Conservation (phyloP, 176 grass and related monocot genomes). For the Hsuehochloa calcarea region DNA sequence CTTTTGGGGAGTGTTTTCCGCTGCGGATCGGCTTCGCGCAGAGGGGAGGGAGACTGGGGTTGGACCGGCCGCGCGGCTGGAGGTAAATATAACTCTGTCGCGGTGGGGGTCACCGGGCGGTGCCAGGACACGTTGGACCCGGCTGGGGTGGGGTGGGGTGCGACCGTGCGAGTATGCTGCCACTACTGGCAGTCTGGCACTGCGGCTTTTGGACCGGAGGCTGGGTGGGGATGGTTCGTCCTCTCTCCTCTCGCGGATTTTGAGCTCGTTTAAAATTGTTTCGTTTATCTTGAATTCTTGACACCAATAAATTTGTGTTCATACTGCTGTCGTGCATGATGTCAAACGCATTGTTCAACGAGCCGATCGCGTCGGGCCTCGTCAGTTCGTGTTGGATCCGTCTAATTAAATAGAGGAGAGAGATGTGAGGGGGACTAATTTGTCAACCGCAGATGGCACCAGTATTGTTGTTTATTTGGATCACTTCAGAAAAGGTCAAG, state of each 20-base stretch:
- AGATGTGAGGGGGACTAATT: not conserved
- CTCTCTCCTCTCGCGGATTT: not conserved
- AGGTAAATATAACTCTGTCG: constrained; percentile 36
- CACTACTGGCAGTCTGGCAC: not conserved
- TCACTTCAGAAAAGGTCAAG: not conserved
- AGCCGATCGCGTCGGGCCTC: not conserved
- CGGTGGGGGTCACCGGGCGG: constrained; percentile 11
- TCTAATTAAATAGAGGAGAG: not conserved
- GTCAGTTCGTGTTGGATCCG: not conserved
- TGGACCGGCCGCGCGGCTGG: not conserved
- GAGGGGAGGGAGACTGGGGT: not conserved
- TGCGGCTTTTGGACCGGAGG: not conserved
- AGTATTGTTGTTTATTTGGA: not conserved
- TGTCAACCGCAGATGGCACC: not conserved
- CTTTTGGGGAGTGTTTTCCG: not conserved
- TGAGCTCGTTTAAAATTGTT: not conserved
- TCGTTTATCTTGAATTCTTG: not conserved
- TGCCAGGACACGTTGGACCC: constrained; percentile 31
- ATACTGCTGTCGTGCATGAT: not conserved
- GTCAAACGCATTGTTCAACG: constrained; percentile 5
- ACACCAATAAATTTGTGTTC: not conserved
- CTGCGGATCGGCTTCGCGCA: not conserved
- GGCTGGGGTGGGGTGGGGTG: constrained; percentile 10
- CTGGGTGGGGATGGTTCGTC: not conserved
- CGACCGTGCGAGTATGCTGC: not conserved